Evolutionary conservation across 1,139 yeast species (phyloP).

Genomic region (Hyphopichia wangnamkhiaoensis): DNA sequence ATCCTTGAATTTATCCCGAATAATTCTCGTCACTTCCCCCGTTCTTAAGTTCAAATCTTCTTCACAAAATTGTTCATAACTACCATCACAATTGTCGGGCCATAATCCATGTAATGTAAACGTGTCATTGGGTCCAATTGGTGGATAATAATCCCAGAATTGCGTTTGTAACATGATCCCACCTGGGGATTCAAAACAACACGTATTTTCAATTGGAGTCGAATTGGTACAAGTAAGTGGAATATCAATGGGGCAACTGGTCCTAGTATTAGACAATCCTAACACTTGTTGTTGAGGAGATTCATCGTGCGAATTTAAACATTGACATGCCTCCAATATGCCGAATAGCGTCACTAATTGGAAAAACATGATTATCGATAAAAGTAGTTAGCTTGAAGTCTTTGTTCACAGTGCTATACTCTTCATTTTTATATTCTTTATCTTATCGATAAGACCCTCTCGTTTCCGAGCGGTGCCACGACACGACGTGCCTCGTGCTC

Average conservation of each 20-base stretch:
- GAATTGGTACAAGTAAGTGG: slow-evolving; percentile 65
- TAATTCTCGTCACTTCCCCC: slow-evolving; percentile 51
- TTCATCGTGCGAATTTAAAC: too few species aligned
- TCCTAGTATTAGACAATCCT: neutral
- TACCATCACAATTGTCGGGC: slow-evolving; percentile 50
- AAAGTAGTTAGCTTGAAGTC: too few species aligned
- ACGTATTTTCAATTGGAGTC: slow-evolving; percentile 40
- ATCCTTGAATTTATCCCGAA: slow-evolving; percentile 51
- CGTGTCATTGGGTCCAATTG: slow-evolving; percentile 72
- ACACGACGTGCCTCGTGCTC: too few species aligned
- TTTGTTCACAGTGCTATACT: too few species aligned
- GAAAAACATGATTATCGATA: too few species aligned
- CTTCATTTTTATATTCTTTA: too few species aligned
- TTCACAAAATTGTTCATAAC: slow-evolving; percentile 66
- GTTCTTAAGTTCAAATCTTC: slow-evolving; percentile 45
- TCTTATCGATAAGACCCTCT: too few species aligned
- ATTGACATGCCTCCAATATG: too few species aligned
- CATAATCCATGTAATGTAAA: slow-evolving; percentile 68
- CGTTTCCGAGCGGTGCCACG: too few species aligned
- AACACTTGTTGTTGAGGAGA: neutral
- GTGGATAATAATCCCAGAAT: slow-evolving; percentile 91
- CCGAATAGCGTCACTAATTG: too few species aligned
- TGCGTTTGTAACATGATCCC: slow-evolving; percentile 86
- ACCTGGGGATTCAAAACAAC: slow-evolving; percentile 90
- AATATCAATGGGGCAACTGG: slow-evolving; percentile 58